Base-by-base conservation (phyloP, 345 rosid genomes). In the Dipteronia dyeriana region DNA sequence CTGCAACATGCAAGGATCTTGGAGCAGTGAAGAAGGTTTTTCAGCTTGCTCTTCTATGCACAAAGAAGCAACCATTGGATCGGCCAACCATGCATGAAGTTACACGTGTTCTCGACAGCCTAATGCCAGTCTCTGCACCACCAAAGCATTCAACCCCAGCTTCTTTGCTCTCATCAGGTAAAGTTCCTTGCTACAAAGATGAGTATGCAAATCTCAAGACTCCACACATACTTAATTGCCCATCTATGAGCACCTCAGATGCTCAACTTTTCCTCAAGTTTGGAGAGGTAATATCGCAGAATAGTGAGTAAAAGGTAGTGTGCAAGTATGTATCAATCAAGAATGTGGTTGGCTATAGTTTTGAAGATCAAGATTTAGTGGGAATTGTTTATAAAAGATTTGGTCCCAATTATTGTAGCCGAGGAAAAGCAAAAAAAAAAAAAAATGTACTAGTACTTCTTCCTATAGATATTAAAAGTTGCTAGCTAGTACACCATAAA, bases 211-310 rank as follows among this genome's bases (percentile, higher is more conserved):
- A 92, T 83, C 91, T 96, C 54, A 96, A 90, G 87, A 78, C 95
- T 62, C 92, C 99, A 12, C 94, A 92, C 78, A 45, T 91, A 84
- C 86, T 94, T 20, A 90, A 89, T 39, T 94, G 90, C 71, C 91
- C 98, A n/a, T 88, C 99, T 1, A 92, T 92, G 92, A 92, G 99
- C 88, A 90, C 98, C 47, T 90, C 98, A 5, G 98, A 96, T 79
- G 98, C 97, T 3, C 94, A 96, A 68, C 97, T 94, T 68, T 94
- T 96, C 83, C 89, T 88, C 7, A 92, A 92, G 63, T 94, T 96
- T 49, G 99, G 97, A 10, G 95, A 96, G 90, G 97, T 96, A 25
- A 96, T 94, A 80, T 94, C 98, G 23, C 97, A 90, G 78, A 91
- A 91, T 74, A 92, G 97, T 45, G 79, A 54, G 54, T 89, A 76